Conservation (phyloP, 225 moss, liverwort and hornwort species). For the Marchantia paleacea region DNA sequence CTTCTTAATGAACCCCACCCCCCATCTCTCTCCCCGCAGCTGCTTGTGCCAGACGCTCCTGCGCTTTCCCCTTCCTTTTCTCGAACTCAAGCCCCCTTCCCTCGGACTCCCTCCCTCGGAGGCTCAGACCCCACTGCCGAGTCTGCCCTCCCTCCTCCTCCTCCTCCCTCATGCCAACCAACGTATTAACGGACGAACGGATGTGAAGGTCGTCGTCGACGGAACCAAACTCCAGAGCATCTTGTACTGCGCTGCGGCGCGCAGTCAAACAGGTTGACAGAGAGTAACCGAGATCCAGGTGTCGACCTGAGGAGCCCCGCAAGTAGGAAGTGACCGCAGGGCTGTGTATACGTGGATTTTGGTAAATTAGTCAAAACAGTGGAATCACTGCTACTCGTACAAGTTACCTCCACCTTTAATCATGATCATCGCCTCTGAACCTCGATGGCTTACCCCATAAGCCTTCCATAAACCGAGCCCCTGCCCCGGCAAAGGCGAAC, state of each 20-base stretch:
- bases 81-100: not conserved
- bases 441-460: not conserved
- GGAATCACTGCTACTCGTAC: not conserved
- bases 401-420: slow-evolving; percentile 12
- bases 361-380: slow-evolving; percentile 10
- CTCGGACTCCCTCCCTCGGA: not conserved
- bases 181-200: not conserved
- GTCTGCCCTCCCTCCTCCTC: no score
- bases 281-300: slow-evolving; percentile 6
- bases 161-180: no score
- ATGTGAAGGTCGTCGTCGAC: not conserved
- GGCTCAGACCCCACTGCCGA: not conserved
- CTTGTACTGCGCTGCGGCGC: slow-evolving; percentile 13
- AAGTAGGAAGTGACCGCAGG: not conserved
- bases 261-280: slow-evolving; percentile 15
- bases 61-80: no score
- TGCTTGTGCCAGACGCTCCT: not conserved
- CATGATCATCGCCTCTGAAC: slow-evolving; percentile 4
- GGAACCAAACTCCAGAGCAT: not conserved
- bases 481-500: not conserved
- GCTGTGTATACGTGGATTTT: not conserved
- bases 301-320: not conserved
- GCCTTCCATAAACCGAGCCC: not conserved
- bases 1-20: not conserved
- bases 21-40: not conserved